Percentiles rank a stretch among this genome's conserved stretches.
phyloP scores from a whole-genome alignment of 306 rosid species.

The Hylodesmum podocarpum region DNA sequence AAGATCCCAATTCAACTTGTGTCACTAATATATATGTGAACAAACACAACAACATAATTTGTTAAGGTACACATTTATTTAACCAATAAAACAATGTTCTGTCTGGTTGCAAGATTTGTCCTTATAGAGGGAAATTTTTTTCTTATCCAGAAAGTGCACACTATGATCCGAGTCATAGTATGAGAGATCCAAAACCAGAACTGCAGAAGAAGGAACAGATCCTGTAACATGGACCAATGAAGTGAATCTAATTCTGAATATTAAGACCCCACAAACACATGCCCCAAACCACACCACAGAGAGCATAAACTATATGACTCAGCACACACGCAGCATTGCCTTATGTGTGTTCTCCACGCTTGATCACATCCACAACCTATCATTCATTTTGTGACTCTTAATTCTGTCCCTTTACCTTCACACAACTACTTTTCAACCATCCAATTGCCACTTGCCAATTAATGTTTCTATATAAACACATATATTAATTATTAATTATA shows the following conservation, averaged over 20 bases:
- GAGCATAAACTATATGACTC: slow-evolving; percentile 32
- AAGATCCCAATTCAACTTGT: not conserved
- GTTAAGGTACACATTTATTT: not conserved
- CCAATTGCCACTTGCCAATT: slow-evolving; percentile 10
- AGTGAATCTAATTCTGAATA: slow-evolving; percentile 7
- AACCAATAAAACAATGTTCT: not conserved
- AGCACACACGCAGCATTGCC: slow-evolving; percentile 39
- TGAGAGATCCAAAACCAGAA: slow-evolving; percentile 2
- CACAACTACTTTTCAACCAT: slow-evolving; percentile 5
- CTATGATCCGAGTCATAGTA: slow-evolving; percentile 23
- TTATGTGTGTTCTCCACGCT: slow-evolving; percentile 15
- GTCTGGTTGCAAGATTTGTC: slow-evolving; percentile 12
- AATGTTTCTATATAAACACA: not conserved
- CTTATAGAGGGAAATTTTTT: not conserved
- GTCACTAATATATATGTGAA: not conserved
- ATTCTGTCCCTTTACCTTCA: slow-evolving; percentile 15
- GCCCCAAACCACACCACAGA: not conserved
- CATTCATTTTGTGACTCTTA: slow-evolving; percentile 16
- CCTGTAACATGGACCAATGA: slow-evolving; percentile 27
- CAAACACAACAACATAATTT: not conserved
- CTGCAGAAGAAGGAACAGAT: not conserved
- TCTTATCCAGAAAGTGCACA: slow-evolving; percentile 22
- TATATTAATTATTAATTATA: not conserved
- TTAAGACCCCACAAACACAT: not conserved
- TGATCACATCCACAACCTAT: slow-evolving; percentile 37